Base-by-base conservation (phyloP, 2,329 filamentous ascomycete species). In the Didymella arachidicola region DNA sequence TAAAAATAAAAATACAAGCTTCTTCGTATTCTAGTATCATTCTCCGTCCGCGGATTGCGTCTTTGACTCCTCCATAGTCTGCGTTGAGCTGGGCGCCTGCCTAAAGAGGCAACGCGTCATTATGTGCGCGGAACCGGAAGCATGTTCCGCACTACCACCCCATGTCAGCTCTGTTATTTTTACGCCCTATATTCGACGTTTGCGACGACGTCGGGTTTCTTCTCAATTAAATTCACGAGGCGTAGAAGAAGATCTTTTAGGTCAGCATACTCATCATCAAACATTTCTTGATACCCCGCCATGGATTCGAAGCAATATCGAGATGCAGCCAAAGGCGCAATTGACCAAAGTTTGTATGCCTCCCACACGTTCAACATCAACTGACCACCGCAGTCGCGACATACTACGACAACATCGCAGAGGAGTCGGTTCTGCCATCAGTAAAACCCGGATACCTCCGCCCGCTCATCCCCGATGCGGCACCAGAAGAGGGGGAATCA, bases 381-480 rank as follows among this genome's bases (percentile, higher is more conserved):
- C 43, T 57, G 42, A 57, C 36, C 18, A 2, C 19, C 2, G 12
- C 70, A 95, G 92, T 97, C 72, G 87, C 92, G 71, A 83, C 87
- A 53, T 97, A 97, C 81, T 94, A 95, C 73, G 87, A 93, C 62
- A 90, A 82, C 22, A 83, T 97, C 53, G 81, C 86, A 48, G 81
- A 86, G 2, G 87, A 87, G 18, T 86, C 86, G 44, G 93, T 97
- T 36, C 81, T 96, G 8, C 89, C 93, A 12, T 85, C 85, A 52
- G 89, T 97, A 48, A 81, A 89, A 59, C 94, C 94, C 0, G 94
- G 94, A 55, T 98, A 97, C 75, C 86, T 98, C 10, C 86, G 87
- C 46, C 88, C 90, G 44, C 84, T 95, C 7, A 86, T 98, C 22
- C 94, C 94, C 2, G 70, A 78, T 38, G 82, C 80, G 53, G 86